A percentile compares a stretch with the other conserved stretches of the same genome.
These are phyloP conservation scores for Pseudogymnoascus pannorum DNA, from an alignment of 2,329 filamentous ascomycete genomes.

Conservation along the genomic window DNA sequence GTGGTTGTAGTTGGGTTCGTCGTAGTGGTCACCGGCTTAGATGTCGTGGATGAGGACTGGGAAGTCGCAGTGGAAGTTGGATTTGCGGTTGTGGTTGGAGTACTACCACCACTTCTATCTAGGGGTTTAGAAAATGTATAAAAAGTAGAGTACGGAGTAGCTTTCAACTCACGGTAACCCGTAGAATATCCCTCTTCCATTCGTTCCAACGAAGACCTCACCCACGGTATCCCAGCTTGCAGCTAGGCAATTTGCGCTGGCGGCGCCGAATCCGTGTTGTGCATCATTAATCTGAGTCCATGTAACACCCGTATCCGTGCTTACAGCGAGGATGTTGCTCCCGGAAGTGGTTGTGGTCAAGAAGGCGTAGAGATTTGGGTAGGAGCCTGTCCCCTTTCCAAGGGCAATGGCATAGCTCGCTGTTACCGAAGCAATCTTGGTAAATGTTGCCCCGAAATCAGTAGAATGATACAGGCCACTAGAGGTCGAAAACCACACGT, in stretches of 20 bases:
- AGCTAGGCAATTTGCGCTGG: constrained; percentile 23
- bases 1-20: constrained; percentile 3
- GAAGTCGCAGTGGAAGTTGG: constrained; percentile 12
- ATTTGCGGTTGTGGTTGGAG: constrained; percentile 22
- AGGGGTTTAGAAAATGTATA: background rate
- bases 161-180: constrained; percentile 17
- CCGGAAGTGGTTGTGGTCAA: constrained; percentile 21
- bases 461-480: constrained; percentile 47
- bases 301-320: constrained; percentile 23
- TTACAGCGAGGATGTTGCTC: constrained; percentile 22
- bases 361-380: constrained; percentile 25
- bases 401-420: constrained; percentile 18
- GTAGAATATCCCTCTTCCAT: constrained; percentile 30
- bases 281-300: constrained; percentile 27
- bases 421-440: constrained; percentile 16
- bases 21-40: constrained; percentile 8
- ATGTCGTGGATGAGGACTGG: constrained; percentile 6
- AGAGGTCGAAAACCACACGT: constrained; percentile 52
- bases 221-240: constrained; percentile 26
- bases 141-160: background rate
- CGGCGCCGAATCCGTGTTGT: constrained; percentile 23
- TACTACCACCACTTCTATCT: constrained; percentile 15
- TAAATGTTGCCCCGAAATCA: constrained; percentile 40
- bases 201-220: constrained; percentile 29
- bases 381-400: constrained; percentile 20